Conservation (phyloP, 2,329 filamentous ascomycete genomes). For the Fusarium sp. region DNA sequence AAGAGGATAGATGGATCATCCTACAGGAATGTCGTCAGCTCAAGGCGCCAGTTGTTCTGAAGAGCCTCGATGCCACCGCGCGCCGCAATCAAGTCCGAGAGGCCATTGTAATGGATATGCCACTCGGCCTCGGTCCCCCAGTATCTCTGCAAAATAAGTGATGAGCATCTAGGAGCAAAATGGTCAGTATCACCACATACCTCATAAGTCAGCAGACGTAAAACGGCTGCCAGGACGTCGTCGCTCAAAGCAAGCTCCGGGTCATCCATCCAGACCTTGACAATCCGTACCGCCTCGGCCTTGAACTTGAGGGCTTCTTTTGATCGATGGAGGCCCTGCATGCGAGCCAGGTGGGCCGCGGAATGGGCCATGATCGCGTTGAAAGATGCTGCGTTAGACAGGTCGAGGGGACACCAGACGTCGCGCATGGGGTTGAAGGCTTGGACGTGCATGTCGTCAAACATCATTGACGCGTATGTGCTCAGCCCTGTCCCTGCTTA, state of each 20-base stretch:
- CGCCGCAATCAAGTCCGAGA: conserved; percentile 4
- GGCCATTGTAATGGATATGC: conserved; percentile 18
- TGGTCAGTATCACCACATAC: background rate
- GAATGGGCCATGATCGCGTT: conserved; percentile 60
- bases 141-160: background rate
- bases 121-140: conserved; percentile 21
- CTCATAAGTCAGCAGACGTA: conserved; percentile 14
- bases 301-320: conserved; percentile 53
- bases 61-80: conserved; percentile 7
- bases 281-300: conserved; percentile 54
- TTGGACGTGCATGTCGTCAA: conserved; percentile 44
- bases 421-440: conserved; percentile 58
- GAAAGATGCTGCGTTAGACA: conserved; percentile 59
- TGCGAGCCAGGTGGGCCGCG: conserved; percentile 55
- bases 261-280: conserved; percentile 53
- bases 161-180: background rate
- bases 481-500: conserved; percentile 12
- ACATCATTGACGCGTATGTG: conserved; percentile 52
- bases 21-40: conserved; percentile 15
- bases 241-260: conserved; percentile 51
- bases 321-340: conserved; percentile 50
- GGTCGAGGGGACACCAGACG: conserved; percentile 58
- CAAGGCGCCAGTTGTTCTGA: conserved; percentile 19
- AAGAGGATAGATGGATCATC: background rate
- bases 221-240: conserved; percentile 35